Base-by-base conservation (phyloP, 495 filamentous ascomycete genomes). In the Penicillium maclennaniae region DNA sequence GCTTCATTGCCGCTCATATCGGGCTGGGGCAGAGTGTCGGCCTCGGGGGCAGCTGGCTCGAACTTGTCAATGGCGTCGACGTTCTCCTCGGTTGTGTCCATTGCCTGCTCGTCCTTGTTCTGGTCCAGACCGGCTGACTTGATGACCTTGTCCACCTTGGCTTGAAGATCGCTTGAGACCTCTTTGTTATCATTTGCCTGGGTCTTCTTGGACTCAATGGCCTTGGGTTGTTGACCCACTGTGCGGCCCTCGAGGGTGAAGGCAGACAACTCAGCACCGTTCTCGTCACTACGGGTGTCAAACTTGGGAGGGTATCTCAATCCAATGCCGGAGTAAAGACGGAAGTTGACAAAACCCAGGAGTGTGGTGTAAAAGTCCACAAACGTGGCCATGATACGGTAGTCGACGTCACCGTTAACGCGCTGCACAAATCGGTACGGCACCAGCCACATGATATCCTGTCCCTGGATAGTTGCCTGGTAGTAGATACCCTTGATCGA, bases 401-500 rank as follows among this genome's bases (percentile, higher is more conserved):
- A 97, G 70, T 98, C 93, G 43, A 98, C 85, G 70, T 97, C 93
- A 14, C 85, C 88, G 21, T 91, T 91, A 27, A 96, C 83, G 54
- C 87, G 76, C 73, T 97, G 95, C 58, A 96, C 95, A 71, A 98
- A 98, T 56, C 87, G 86, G 75, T 98, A 97, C 2, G 93, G 93
- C 3, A 96, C 93, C 17, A 98, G 77, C 93, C 93, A 98, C 66
- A 98, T 76, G 45, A 97, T 86, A 60, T 98, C 93, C 70, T 97
- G 92, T n/a, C 92, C 92, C 66, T 96, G 91, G 45, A 98, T 92
- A 43, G 88, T 97, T 7, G 92, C 95, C 75, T 98, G 95, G 72
- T 97, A 98, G 74, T 98, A 98, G 62, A 98, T 97, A 64, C 93
- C 93, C 78, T 97, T 98, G 71, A 98, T 97, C 1, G 90, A 96